Base-by-base conservation (phyloP, 1,284 basidiomycete genomes). In the Phellinidium pouzarii region DNA sequence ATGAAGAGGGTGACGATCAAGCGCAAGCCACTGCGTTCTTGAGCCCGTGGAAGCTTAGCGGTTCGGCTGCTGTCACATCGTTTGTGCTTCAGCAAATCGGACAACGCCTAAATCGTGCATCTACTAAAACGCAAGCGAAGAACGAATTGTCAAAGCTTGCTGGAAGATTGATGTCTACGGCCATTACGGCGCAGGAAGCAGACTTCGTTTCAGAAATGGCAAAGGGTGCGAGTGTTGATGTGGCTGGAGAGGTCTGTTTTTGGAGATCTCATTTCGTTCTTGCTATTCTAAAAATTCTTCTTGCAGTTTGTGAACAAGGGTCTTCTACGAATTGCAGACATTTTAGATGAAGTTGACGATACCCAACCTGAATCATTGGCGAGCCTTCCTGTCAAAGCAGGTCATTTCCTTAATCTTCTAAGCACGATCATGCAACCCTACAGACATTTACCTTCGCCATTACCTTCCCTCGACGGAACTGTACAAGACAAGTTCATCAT, bases 11-110 rank as follows among this genome's bases (percentile, higher is more conserved):
- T 38, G 53, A 55, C 22, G 53, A 55, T 20, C 44, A 48, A 22
- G 34, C 51, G 4, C 46, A 79, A 12, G 71, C 77, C 51, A 75
- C 82, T 4, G 78, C 76, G 20, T 70, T 83, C 36, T 71, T 90
- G 22, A 88, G 84, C 56, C 87, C 87, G 0, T 91, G 87, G 86
- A 86, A 86, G 61, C 77, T 90, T 31, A 79, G 83, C 14, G 84
- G 84, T 1, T 88, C 88, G 0, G 81, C 84, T 1, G 81, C 89
- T 51, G 82, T 89, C 60, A 75, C 89, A 55, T 82, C 87, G 49
- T 78, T 90, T 40, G 78, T 82, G 26, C 71, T 89, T 51, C 78
- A 83, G 61, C 84, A 87, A 59, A 70, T 89, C 58, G 82, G 81
- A 29, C 75, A 80, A 49, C 78, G 78, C 4, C 71, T 88, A 27